Percentiles rank a stretch among this genome's conserved stretches.
These are phyloP conservation scores for Zygotorulaspora danielsina DNA, from an alignment of 805 yeast species.

Conservation along the genomic window DNA sequence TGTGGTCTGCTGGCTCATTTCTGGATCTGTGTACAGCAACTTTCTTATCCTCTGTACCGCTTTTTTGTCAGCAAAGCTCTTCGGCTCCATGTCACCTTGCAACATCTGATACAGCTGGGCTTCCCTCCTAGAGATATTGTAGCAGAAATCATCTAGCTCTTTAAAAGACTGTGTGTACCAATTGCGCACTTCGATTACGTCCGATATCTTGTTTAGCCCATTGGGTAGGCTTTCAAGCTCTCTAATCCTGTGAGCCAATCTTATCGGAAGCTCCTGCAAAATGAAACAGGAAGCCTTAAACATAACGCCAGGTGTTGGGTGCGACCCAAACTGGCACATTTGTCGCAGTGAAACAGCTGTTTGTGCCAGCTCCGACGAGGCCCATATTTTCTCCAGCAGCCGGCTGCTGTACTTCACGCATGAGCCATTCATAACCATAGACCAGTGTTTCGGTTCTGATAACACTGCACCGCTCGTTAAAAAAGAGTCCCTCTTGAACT, in stretches of 20 bases:
- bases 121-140: constrained; percentile 8
- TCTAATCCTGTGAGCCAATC: constrained; percentile 80
- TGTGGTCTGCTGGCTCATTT: background rate
- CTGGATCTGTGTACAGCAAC: constrained; percentile 7
- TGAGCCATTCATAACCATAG: background rate
- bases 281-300: constrained; percentile 81
- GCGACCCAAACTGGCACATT: constrained; percentile 87
- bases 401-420: constrained; percentile 19
- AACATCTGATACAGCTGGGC: constrained; percentile 10
- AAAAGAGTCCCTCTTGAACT: too few relatives aligned
- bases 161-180: constrained; percentile 93
- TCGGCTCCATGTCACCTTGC: constrained; percentile 26
- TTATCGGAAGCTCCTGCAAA: constrained; percentile 80
- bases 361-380: constrained; percentile 68
- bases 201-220: constrained; percentile 67
- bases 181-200: constrained; percentile 68
- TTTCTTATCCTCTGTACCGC: constrained; percentile 27
- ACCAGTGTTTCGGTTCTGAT: too few relatives aligned
- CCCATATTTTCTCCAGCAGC: constrained; percentile 48
- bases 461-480: too few relatives aligned
- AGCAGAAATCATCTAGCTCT: constrained; percentile 56
- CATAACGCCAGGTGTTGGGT: constrained; percentile 71
- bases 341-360: constrained; percentile 81
- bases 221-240: constrained; percentile 78
- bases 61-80: constrained; percentile 32